Evolutionary conservation across 2,329 filamentous ascomycete genomes (phyloP).

Genomic region (Nannizziopsis arthrosporioides): DNA sequence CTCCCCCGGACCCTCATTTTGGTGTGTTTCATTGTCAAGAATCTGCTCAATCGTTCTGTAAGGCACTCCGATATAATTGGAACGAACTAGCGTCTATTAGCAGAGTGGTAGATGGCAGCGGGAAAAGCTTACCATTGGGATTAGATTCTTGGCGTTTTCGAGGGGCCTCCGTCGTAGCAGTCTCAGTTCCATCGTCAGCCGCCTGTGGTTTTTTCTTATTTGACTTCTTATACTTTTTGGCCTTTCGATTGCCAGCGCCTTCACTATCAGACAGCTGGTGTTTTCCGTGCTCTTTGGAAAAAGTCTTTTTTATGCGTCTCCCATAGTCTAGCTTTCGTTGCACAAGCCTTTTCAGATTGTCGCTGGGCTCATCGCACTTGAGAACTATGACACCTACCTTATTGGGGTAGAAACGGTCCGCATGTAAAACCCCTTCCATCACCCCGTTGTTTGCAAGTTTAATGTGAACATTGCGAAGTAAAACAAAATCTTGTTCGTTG

Average conservation of each 20-base stretch:
- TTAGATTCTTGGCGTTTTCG: constrained; percentile 25
- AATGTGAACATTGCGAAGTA: constrained; percentile 60
- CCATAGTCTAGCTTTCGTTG: constrained; percentile 56
- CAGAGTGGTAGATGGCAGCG: constrained; percentile 13
- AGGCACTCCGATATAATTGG: constrained; percentile 33
- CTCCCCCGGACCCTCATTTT: constrained; percentile 37
- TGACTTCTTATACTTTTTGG: constrained; percentile 26
- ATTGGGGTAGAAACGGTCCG: constrained; percentile 42
- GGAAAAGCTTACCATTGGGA: constrained; percentile 29
- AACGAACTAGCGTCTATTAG: constrained; percentile 34
- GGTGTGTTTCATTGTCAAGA: constrained; percentile 36
- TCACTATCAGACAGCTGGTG: constrained; percentile 7
- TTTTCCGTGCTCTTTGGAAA: constrained; percentile 17
- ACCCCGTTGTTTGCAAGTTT: constrained; percentile 45
- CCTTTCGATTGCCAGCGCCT: constrained; percentile 10
- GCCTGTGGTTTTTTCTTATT: constrained; percentile 22
- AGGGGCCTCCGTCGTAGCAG: constrained; percentile 10
- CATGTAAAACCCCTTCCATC: constrained; percentile 61
- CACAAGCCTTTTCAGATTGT: constrained; percentile 43
- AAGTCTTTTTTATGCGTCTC: constrained; percentile 35
- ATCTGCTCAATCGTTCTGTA: constrained; percentile 38
- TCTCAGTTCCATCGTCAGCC: constrained; percentile 1
- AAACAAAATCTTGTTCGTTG: constrained; percentile 49
- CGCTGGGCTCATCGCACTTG: constrained; percentile 36
- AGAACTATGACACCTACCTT: constrained; percentile 51